Evolutionary conservation across 257 asterid species (phyloP), one percentile per base, ranked within the genome.

Genomic region (Nicotiana benthamiana): DNA sequence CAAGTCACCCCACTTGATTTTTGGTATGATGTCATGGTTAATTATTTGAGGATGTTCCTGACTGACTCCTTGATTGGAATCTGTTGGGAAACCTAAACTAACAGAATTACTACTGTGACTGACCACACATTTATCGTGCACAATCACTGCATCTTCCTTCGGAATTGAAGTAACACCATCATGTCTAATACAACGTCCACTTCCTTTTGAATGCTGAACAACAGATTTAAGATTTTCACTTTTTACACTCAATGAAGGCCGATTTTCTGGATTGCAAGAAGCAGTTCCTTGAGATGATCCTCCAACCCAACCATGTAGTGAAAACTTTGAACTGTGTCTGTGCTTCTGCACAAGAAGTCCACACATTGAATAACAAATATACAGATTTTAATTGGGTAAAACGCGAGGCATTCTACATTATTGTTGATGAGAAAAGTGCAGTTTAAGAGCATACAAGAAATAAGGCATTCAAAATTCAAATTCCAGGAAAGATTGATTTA

Each of bases 1-100:
- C 91, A 96, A 87, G 83, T 96, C 96, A 62, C 99, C 97, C 99
- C 97, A 96, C 88, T 90, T 96, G 85, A 96, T 87, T 84, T 90
- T 90, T 3, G 93, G 92, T 51, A 89, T 90, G 79, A 84, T 84
- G 17, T 75, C 83, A 61, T 75, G 36, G 70, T 34, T 86, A 80
- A 83, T 87, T 77, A 82, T 86, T 52, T 74, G 83, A 24, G 86
- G 81, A 59, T 62, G 79, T 81, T 85, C 91, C 57, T 79, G 82
- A 85, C 84, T 72, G 75, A 81, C 81, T 60, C 77, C 89, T 82
- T 88, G 65, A 54, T 74, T 84, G 30, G 57, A 32, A 4, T 77
- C 84, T 52, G 80, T 72, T 57, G 79, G 26, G 53, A 85, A 80
- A 70, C 82, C 77, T 61, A 80, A 77, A 82, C 75, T 56, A 82